Conservation (phyloP, 352 stramenopile species). For the Globisporangium viniferum region DNA sequence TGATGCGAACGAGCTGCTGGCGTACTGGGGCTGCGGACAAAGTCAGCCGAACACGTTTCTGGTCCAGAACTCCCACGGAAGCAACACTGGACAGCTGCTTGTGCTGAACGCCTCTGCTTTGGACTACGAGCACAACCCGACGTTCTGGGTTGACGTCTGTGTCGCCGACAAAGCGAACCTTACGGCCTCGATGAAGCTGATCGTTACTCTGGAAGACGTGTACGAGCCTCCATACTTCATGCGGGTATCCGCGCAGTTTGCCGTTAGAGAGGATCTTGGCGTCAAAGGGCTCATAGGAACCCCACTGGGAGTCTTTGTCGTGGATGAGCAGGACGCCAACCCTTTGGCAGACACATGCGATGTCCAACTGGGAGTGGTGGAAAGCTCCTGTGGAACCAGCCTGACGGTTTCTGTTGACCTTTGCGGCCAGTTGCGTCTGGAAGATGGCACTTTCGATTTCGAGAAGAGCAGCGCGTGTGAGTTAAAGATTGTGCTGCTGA, state of each 20-base stretch:
- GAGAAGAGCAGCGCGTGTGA: slow-evolving; percentile 4
- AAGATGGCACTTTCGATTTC: neutral
- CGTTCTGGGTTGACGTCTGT: slow-evolving; percentile 48
- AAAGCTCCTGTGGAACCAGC: neutral
- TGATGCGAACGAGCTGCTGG: slow-evolving; percentile 30
- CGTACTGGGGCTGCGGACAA: slow-evolving; percentile 47
- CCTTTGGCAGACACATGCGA: slow-evolving; percentile 4
- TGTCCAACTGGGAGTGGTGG: neutral
- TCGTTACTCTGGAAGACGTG: slow-evolving; percentile 39
- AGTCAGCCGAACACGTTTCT: slow-evolving; percentile 31
- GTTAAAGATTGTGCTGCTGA: slow-evolving; percentile 3
- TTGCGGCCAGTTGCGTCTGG: slow-evolving; percentile 2
- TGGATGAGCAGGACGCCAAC: slow-evolving; percentile 17
- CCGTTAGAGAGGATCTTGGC: slow-evolving; percentile 26
- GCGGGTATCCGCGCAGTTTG: slow-evolving; percentile 22
- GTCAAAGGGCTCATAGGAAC: slow-evolving; percentile 15
- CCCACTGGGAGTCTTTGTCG: neutral
- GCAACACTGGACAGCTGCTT: slow-evolving; percentile 19
- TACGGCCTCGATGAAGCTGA: slow-evolving; percentile 19
- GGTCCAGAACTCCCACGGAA: slow-evolving; percentile 19
- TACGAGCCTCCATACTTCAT: slow-evolving; percentile 46
- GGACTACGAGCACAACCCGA: slow-evolving; percentile 35
- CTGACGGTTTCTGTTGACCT: neutral
- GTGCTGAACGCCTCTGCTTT: slow-evolving; percentile 34
- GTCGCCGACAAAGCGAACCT: slow-evolving; percentile 37